Evolutionary conservation across 176 grass and related monocot species (phyloP).

Genomic region (Themeda triandra): DNA sequence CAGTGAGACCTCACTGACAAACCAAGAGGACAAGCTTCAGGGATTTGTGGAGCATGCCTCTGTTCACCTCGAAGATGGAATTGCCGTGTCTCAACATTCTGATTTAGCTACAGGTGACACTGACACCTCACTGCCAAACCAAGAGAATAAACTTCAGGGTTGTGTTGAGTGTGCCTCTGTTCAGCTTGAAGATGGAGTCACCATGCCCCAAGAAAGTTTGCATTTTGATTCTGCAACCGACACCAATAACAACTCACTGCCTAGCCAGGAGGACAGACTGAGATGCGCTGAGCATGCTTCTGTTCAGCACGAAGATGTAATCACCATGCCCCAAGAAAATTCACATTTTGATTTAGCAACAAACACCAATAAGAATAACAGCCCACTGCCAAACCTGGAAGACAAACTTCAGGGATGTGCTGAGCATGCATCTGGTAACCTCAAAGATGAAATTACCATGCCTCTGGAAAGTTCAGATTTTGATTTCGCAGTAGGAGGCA

Average conservation of each 20-base stretch:
- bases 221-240: background rate
- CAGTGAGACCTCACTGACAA: too few species aligned
- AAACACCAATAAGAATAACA: background rate
- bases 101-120: background rate
- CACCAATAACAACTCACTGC: background rate
- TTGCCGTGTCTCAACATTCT: background rate
- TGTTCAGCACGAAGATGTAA: background rate
- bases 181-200: background rate
- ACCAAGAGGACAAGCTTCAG: too few species aligned
- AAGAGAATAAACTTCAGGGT: background rate
- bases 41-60: too few species aligned
- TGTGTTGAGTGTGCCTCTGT: background rate
- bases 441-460: background rate
- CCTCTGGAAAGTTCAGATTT: background rate
- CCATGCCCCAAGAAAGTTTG: background rate
- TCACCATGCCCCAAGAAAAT: too few species aligned
- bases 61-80: too few species aligned
- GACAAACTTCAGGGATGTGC: background rate
- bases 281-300: background rate
- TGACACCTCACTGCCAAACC: background rate
- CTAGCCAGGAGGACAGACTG: background rate
- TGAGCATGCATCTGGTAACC: background rate
- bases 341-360: background rate
- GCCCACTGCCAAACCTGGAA: background rate
- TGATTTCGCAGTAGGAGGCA: background rate